Base-by-base conservation (phyloP, 2,329 filamentous ascomycete genomes). In the Fusarium secorum region DNA sequence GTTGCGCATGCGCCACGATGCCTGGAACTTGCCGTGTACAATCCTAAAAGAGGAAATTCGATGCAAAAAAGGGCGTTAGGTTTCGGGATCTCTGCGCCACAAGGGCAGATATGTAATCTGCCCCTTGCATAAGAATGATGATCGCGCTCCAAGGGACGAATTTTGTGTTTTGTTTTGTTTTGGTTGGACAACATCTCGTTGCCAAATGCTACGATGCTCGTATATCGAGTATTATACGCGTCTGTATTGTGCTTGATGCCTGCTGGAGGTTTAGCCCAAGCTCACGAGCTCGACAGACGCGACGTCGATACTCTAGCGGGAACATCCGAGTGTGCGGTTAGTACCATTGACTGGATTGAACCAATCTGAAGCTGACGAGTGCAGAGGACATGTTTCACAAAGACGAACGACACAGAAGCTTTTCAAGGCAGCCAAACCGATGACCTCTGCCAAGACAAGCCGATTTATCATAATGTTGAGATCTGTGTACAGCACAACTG, bases 321-420 rank as follows among this genome's bases (percentile, higher is more conserved):
- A 18, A 35, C 22, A 20, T 35, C 30, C 2, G 30, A 51, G 6
- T 35, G 30, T 35, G 46, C 22, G 17, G 46, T 51, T 4, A 20
- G 46, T 51, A 11, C 3, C 0, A 14, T 4, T 20, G 7, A 7
- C 9, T 11, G 7, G 2, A 14, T 4, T 24, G 11, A 14, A 8
- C 2, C 4, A 14, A 20, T 5, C 30, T 33, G 2, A 2, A 5
- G 9, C 46, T 51, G 22, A 51, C 9, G 13, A 11, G 22, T 15
- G 11, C 4, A 51, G 46, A 51, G 8, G 9, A 20, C 6, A 15
- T 51, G 46, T 20, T 51, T 11, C 6, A 20, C 17, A 4, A 35
- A 33, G 13, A 26, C 22, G 13, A 51, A 51, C 9, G 22, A 18
- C 6, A 35, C 46, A 7, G 11, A 20, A 4, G n/a, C n/a, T 2